Conservation (phyloP, 768 basidiomycete species). For the Mycena kentingensis region DNA sequence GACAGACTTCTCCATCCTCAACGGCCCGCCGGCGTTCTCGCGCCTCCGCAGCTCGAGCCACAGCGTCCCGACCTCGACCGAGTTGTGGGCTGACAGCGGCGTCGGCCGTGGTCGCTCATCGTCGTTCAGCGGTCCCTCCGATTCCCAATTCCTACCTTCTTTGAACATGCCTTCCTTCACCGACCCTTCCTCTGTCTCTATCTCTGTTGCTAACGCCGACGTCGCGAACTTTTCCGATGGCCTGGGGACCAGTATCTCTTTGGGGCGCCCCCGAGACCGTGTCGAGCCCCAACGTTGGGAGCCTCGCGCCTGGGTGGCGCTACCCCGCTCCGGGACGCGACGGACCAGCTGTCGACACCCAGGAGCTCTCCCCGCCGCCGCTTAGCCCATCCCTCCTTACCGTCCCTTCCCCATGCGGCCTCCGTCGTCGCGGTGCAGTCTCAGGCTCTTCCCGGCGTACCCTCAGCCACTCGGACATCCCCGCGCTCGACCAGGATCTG, state of each 20-base stretch:
- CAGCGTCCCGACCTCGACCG: conserved; percentile 3
- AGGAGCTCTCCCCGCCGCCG: not conserved
- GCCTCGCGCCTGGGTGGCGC: conserved; percentile 2
- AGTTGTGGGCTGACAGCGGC: conserved; percentile 17
- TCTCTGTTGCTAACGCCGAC: conserved; percentile 8
- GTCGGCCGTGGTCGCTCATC: conserved; percentile 22
- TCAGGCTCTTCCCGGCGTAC: conserved; percentile 13
- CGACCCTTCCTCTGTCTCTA: conserved; percentile 3
- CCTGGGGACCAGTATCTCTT: conserved; percentile 9
- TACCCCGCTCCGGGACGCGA: conserved; percentile 11
- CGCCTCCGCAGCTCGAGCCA: conserved; percentile 22
- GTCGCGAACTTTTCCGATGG: not conserved
- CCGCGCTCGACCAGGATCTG: conserved; percentile 3
- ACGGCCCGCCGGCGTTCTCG: conserved; percentile 8
- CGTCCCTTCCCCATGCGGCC: conserved; percentile 9
- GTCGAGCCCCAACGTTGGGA: too few species aligned
- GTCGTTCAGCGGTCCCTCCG: conserved; percentile 13
- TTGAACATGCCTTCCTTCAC: not conserved
- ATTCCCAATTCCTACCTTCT: conserved; percentile 12
- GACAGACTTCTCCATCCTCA: conserved; percentile 10
- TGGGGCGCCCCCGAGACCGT: conserved; percentile 10
- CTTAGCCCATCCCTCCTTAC: conserved; percentile 20
- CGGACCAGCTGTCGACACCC: not conserved
- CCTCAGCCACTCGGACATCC: conserved; percentile 17
- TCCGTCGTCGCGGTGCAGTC: conserved; percentile 11